These are phyloP conservation scores for Boletus fagicola DNA, from an alignment of 768 basidiomycete genomes.

Conservation along the genomic window DNA sequence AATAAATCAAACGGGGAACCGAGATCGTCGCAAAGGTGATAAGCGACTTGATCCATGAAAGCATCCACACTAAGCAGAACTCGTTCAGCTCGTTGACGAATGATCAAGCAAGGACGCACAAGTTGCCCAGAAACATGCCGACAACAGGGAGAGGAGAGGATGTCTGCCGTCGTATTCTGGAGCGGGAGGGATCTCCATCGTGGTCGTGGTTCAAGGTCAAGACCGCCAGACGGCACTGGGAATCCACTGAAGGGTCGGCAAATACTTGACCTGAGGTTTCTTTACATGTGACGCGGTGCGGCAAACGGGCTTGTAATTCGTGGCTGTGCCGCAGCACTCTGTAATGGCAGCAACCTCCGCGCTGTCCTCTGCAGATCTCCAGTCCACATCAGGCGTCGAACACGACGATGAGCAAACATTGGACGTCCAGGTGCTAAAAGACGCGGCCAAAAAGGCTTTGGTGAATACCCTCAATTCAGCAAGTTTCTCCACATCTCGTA, in stretches of 20 bases:
- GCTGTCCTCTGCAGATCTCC: slow-evolving; percentile 36
- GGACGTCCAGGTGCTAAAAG: slow-evolving; percentile 67
- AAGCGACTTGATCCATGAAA: slow-evolving; percentile 73
- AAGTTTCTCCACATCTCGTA: slow-evolving; percentile 11
- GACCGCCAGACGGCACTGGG: not conserved
- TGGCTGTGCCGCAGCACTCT: slow-evolving; percentile 30
- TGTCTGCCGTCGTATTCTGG: slow-evolving; percentile 46
- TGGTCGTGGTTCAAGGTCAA: slow-evolving; percentile 13
- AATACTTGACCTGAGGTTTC: not conserved
- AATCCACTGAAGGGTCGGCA: not conserved
- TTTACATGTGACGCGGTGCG: slow-evolving; percentile 8
- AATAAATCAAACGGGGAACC: slow-evolving; percentile 74
- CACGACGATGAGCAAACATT: slow-evolving; percentile 41
- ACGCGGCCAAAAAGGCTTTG: slow-evolving; percentile 75
- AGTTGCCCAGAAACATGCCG: slow-evolving; percentile 83
- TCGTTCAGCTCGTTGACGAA: slow-evolving; percentile 1
- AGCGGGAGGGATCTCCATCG: slow-evolving; percentile 25
- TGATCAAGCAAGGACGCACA: slow-evolving; percentile 45
- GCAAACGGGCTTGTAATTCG: slow-evolving; percentile 15
- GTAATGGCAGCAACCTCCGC: slow-evolving; percentile 30
- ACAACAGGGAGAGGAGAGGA: slow-evolving; percentile 71
- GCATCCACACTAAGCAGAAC: slow-evolving; percentile 62
- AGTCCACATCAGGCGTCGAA: slow-evolving; percentile 32
- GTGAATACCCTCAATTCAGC: slow-evolving; percentile 86
- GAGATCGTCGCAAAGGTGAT: slow-evolving; percentile 82